phyloP scores from a whole-genome alignment of 2,329 filamentous ascomycete species.

The Colletotrichum camelliae region DNA sequence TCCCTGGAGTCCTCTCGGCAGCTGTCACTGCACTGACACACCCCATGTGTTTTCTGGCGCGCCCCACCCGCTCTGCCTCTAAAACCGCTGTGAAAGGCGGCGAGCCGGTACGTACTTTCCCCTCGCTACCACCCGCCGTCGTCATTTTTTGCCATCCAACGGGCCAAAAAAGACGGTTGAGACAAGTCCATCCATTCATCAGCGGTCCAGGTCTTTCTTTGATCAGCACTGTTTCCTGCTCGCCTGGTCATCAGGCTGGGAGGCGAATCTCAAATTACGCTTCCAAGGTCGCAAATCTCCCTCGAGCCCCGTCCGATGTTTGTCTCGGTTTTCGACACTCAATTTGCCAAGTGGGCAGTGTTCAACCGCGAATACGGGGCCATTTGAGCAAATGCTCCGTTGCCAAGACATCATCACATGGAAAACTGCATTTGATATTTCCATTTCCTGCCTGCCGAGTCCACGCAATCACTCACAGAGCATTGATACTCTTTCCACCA shows the following conservation, averaged over 20 bases:
- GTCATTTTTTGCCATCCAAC: constrained; percentile 7
- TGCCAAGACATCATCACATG: not conserved
- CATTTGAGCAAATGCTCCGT: not conserved
- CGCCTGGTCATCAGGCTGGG: not conserved
- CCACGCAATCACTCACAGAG: not conserved
- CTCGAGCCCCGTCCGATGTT: not conserved
- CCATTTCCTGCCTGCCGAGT: not conserved
- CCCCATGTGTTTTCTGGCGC: constrained; percentile 5
- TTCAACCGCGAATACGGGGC: not conserved
- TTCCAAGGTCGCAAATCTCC: not conserved
- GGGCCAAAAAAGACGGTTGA: not conserved
- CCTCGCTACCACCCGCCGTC: not conserved
- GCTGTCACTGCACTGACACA: constrained; percentile 14
- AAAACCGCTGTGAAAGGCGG: not conserved
- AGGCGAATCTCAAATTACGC: not conserved
- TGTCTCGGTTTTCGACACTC: not conserved
- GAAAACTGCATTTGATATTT: not conserved
- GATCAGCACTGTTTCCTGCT: not conserved
- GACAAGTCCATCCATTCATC: not conserved
- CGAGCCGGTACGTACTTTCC: not conserved
- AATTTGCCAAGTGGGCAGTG: not conserved
- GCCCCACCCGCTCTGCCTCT: not conserved
- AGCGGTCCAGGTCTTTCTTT: not conserved
- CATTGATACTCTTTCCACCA: not conserved
- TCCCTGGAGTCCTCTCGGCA: not conserved